Conservation (phyloP, 306 rosid species). For the Heteromeles arbutifolia region DNA sequence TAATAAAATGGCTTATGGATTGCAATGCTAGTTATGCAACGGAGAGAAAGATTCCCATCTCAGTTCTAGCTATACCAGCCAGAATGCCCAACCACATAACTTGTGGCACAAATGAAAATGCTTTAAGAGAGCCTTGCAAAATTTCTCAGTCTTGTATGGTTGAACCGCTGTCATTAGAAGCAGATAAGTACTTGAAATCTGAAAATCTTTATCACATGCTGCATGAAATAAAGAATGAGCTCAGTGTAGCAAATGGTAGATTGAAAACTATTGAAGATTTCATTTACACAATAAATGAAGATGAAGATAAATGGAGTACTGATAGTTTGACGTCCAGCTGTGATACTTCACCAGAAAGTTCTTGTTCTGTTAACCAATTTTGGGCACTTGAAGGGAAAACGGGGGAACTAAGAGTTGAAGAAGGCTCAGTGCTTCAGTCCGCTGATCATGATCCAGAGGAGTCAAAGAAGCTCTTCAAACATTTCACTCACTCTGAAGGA, state of each 20-base stretch:
- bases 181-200: constrained; percentile 20
- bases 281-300: constrained; percentile 22
- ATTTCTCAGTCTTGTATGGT: constrained; percentile 18
- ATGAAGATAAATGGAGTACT: constrained; percentile 47
- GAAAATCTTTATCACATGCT: constrained; percentile 26
- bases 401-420: constrained; percentile 21
- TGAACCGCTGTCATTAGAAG: constrained; percentile 21
- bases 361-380: constrained; percentile 29
- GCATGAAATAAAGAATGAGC: constrained; percentile 45
- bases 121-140: constrained; percentile 28
- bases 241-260: constrained; percentile 39
- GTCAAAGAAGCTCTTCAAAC: constrained; percentile 21
- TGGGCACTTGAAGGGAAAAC: constrained; percentile 12
- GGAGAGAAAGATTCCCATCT: constrained; percentile 21
- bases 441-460: constrained; percentile 24
- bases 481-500: constrained; percentile 16
- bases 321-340: constrained; percentile 59
- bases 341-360: constrained; percentile 45
- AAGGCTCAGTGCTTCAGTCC: constrained; percentile 20
- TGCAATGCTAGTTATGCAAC: constrained; percentile 21
- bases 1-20: constrained; percentile 55
- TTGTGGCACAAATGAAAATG: constrained; percentile 24
- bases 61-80: constrained; percentile 24
- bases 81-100: constrained; percentile 18
- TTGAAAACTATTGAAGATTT: constrained; percentile 43